Conservation (phyloP, 2,329 filamentous ascomycete species). For the Phaeosphaeriaceae sp. region DNA sequence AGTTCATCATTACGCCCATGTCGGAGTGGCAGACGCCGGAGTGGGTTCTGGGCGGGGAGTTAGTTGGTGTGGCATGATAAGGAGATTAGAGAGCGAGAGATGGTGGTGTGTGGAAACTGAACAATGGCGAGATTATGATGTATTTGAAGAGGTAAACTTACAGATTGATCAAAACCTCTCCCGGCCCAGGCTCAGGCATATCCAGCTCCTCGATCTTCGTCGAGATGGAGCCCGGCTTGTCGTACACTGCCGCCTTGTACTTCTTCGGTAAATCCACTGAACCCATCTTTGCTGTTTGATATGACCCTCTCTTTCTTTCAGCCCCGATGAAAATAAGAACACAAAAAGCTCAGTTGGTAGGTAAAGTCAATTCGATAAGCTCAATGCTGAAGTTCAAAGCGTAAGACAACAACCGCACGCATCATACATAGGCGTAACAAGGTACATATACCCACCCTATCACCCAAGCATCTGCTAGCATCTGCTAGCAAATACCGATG, state of each 20-base stretch:
- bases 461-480: background rate
- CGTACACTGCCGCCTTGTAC: slow-evolving; percentile 70
- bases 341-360: no score
- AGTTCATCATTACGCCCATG: slow-evolving; percentile 57
- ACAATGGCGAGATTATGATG: no score
- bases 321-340: no score
- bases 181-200: slow-evolving; percentile 68
- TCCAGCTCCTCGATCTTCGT: slow-evolving; percentile 70
- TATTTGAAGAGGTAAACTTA: slow-evolving; percentile 40
- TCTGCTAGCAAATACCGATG: background rate
- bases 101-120: no score
- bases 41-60: slow-evolving; percentile 54
- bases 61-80: background rate
- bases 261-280: slow-evolving; percentile 57
- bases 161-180: slow-evolving; percentile 69
- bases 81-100: background rate
- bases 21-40: slow-evolving; percentile 72
- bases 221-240: slow-evolving; percentile 69
- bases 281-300: slow-evolving; percentile 24
- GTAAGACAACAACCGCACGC: background rate
- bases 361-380: no score
- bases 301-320: background rate
- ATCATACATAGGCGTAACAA: background rate
- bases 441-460: background rate
- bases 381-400: background rate